Percentiles rank a stretch among this genome's conserved stretches.
phyloP scores from a whole-genome alignment of 805 yeast genomes.

The Metschnikowia proteae region DNA sequence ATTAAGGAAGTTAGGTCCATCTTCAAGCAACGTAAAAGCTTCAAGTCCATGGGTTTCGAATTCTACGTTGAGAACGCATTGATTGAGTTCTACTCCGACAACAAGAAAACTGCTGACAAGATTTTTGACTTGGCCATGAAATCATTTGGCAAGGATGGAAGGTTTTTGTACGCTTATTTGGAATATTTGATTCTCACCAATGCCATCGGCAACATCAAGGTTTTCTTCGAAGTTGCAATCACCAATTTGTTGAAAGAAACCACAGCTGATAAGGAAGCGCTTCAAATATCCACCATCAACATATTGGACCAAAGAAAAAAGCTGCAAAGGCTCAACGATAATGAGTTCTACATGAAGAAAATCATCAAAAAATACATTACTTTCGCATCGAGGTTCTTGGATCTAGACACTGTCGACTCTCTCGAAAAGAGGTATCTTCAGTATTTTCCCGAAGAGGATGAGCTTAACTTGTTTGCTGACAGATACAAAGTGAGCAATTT shows the following conservation, averaged over 20 bases:
- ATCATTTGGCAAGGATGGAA: slow-evolving; percentile 48
- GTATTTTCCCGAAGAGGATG: slow-evolving; percentile 59
- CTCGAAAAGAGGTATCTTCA: slow-evolving; percentile 65
- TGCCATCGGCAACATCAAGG: slow-evolving; percentile 72
- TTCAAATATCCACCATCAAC: slow-evolving; percentile 14
- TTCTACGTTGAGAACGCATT: slow-evolving; percentile 78
- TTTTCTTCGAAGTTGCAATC: slow-evolving; percentile 74
- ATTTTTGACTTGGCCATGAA: slow-evolving; percentile 79
- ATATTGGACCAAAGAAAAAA: slow-evolving; percentile 14
- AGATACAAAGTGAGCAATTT: slow-evolving; percentile 35
- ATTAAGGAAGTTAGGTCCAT: slow-evolving; percentile 68
- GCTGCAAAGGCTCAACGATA: slow-evolving; percentile 18
- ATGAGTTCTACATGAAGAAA: slow-evolving; percentile 26
- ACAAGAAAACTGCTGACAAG: slow-evolving; percentile 63
- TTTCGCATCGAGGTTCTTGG: slow-evolving; percentile 70
- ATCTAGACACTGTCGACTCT: slow-evolving; percentile 58
- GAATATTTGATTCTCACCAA: slow-evolving; percentile 65
- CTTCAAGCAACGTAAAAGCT: slow-evolving; percentile 61
- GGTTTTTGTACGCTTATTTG: slow-evolving; percentile 64
- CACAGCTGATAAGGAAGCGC: slow-evolving; percentile 18
- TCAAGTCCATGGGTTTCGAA: slow-evolving; percentile 62
- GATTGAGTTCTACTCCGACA: slow-evolving; percentile 70
- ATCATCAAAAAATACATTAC: slow-evolving; percentile 49
- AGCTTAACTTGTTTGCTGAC: slow-evolving; percentile 34
- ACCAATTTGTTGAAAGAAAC: slow-evolving; percentile 46